Conservation (phyloP, 1,284 basidiomycete species). For the Ceratorhiza oryzae-sativae region DNA sequence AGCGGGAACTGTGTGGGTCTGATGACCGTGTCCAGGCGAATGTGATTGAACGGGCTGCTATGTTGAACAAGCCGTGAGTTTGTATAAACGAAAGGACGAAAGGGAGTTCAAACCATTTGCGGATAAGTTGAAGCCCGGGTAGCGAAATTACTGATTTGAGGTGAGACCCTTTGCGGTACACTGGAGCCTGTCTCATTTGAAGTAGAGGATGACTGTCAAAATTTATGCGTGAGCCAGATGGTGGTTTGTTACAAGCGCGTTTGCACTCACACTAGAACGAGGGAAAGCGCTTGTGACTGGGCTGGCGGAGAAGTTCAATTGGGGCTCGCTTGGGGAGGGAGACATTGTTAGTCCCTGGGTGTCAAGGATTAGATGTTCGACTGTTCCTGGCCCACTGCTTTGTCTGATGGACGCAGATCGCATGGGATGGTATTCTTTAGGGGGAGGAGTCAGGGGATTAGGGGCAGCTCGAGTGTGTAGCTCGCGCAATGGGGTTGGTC, state of each 20-base stretch:
- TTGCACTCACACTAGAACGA: not conserved
- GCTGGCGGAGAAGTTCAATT: not conserved
- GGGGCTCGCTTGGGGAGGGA: not conserved
- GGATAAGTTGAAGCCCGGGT: not conserved
- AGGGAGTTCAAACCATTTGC: constrained; percentile 1
- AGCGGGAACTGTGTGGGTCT: not conserved
- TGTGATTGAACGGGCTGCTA: not conserved
- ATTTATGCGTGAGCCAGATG: not conserved
- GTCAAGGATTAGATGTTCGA: not conserved
- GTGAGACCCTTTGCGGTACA: not conserved
- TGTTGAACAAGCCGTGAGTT: no score
- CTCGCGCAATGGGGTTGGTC: constrained; percentile 16
- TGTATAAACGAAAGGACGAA: not conserved
- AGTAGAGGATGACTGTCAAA: not conserved
- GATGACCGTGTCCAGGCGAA: not conserved
- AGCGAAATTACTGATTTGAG: not conserved
- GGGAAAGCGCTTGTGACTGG: not conserved
- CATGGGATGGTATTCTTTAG: constrained; percentile 5
- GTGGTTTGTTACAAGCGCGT: not conserved
- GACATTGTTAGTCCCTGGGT: not conserved
- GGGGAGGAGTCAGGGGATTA: constrained; percentile 20
- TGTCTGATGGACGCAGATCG: not conserved
- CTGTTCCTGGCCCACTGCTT: not conserved
- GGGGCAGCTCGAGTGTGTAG: constrained; percentile 18
- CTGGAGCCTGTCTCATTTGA: not conserved